phyloP scores from a whole-genome alignment of 2,329 filamentous ascomycete genomes.

The Sporothrix euskadiensis region DNA sequence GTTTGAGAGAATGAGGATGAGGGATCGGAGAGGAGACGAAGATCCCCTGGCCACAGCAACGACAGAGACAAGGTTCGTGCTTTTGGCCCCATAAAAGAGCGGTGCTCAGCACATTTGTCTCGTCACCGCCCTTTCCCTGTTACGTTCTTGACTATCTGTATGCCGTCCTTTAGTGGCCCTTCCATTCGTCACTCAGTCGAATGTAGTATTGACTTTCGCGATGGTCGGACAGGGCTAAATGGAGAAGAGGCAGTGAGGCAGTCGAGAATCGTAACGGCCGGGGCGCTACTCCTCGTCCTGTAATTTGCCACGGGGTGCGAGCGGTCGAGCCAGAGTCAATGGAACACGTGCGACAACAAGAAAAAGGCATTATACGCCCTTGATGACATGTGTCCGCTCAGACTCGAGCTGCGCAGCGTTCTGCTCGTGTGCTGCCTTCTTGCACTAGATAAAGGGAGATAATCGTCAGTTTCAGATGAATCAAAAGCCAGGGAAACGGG shows the following conservation, averaged over 20 bases:
- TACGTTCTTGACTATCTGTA: background rate
- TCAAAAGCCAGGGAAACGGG: background rate
- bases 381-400: conserved; percentile 92
- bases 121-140: background rate
- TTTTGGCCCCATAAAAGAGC: conserved; percentile 14
- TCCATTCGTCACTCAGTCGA: background rate
- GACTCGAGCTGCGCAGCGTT: conserved; percentile 91
- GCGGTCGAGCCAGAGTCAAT: background rate
- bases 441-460: conserved; percentile 62
- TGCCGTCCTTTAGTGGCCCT: background rate
- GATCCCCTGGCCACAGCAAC: conserved; percentile 5
- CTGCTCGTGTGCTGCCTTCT: conserved; percentile 92
- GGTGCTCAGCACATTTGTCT: conserved; percentile 9
- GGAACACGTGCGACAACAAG: background rate
- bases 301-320: too few relatives aligned
- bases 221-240: background rate
- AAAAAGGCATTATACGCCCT: conserved; percentile 65
- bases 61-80: background rate
- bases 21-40: background rate
- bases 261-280: background rate
- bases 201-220: background rate
- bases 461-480: conserved; percentile 42
- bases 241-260: background rate
- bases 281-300: too few relatives aligned
- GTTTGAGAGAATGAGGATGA: background rate